Percentiles rank a stretch among this genome's conserved stretches.
These are phyloP conservation scores for Apiospora hydei DNA, from an alignment of 2,329 filamentous ascomycete genomes.

Conservation along the genomic window DNA sequence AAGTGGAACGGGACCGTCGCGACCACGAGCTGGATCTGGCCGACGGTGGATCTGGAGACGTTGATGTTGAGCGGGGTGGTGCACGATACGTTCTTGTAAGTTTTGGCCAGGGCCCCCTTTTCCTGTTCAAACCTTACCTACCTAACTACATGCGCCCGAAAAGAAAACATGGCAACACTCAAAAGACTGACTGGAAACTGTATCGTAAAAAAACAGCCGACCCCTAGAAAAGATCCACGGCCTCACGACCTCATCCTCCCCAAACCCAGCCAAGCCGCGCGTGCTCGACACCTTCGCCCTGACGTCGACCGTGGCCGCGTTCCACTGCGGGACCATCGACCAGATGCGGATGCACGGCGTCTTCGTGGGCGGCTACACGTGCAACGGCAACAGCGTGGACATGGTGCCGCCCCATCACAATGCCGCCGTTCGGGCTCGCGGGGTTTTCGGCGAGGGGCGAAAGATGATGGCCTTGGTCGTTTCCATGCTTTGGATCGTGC, in stretches of 20 bases:
- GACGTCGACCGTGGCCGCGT: conserved; percentile 17
- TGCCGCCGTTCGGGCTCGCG: not conserved
- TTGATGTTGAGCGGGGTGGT: conserved; percentile 17
- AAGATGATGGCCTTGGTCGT: not conserved
- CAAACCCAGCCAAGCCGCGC: conserved; percentile 19
- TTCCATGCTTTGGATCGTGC: not conserved
- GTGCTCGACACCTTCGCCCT: conserved; percentile 12
- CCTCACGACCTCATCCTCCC: conserved; percentile 2
- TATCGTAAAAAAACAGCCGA: not conserved
- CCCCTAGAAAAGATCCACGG: conserved; percentile 19
- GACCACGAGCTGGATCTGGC: conserved; percentile 22
- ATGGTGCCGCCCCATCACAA: not conserved
- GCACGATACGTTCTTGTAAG: conserved; percentile 26
- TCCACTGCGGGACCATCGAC: conserved; percentile 26
- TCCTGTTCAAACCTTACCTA: too few species aligned
- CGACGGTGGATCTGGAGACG: conserved; percentile 24
- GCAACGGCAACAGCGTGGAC: conserved; percentile 23
- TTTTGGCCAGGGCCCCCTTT: not conserved
- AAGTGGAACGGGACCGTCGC: conserved; percentile 21
- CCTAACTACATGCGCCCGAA: not conserved
- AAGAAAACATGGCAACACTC: too few species aligned
- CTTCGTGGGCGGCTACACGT: conserved; percentile 21
- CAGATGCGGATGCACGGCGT: conserved; percentile 24
- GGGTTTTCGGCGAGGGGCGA: not conserved
- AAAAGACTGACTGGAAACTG: not conserved